A percentile compares a stretch with the other conserved stretches of the same genome.
Conservation (phyloP, 345 rosid species). For the Aquilaria malaccensis region DNA sequence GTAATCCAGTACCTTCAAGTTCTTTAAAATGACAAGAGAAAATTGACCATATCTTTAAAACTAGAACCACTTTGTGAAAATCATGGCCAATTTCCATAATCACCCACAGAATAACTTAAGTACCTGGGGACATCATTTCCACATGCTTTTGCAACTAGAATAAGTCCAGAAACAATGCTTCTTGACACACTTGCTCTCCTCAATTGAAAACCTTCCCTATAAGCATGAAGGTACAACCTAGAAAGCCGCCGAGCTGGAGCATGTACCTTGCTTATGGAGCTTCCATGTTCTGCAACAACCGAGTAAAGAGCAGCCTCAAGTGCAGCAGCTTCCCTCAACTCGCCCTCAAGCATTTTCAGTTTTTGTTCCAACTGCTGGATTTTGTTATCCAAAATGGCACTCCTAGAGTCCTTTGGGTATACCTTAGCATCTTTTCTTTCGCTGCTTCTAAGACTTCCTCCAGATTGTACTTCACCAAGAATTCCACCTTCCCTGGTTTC, state of each 20-base stretch:
- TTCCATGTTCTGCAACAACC: slow-evolving; percentile 85
- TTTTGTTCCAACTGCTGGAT: slow-evolving; percentile 57
- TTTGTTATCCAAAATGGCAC: slow-evolving; percentile 46
- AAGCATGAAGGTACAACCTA: slow-evolving; percentile 73
- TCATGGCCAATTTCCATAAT: too few species aligned
- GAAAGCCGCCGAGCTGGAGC: slow-evolving; percentile 94
- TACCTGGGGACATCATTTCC: slow-evolving; percentile 98
- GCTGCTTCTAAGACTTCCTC: slow-evolving; percentile 25
- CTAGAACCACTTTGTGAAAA: too few species aligned
- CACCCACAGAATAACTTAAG: neutral
- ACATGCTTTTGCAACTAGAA: slow-evolving; percentile 85
- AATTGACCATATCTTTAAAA: too few species aligned
- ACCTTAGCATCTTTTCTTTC: slow-evolving; percentile 49
- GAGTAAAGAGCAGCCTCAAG: slow-evolving; percentile 85
- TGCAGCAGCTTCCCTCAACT: slow-evolving; percentile 88
- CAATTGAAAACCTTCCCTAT: slow-evolving; percentile 36
- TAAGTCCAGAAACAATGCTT: slow-evolving; percentile 75
- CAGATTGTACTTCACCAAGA: slow-evolving; percentile 17
- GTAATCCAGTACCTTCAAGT: too few species aligned
- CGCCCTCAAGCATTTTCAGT: slow-evolving; percentile 76
- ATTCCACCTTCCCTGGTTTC: slow-evolving; percentile 31
- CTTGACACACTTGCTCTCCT: slow-evolving; percentile 75
- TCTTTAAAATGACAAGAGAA: too few species aligned
- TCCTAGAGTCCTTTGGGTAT: slow-evolving; percentile 33
- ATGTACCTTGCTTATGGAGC: slow-evolving; percentile 84